Evolutionary conservation across 1,139 yeast species (phyloP).

Genomic region (Yamadazyma conglobata): DNA sequence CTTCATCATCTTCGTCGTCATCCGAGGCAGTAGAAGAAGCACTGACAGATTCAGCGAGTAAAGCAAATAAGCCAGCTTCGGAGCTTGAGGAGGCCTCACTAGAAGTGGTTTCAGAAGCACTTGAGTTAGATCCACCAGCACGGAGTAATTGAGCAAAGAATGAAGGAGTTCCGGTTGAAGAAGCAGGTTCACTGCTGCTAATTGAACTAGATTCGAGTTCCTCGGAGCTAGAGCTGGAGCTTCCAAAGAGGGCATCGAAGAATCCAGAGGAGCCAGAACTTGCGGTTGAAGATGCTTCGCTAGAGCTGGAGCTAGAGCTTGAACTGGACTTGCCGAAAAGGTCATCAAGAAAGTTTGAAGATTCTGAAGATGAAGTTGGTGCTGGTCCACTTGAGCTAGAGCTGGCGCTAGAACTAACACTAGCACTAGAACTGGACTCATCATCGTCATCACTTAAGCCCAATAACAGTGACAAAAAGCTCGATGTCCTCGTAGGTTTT

Average conservation of each 20-base stretch:
- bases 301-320: constrained; percentile 1
- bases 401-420: constrained; percentile 2
- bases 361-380: background rate
- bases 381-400: constrained; percentile 1
- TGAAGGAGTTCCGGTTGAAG: constrained; percentile 4
- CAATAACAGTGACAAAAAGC: constrained; percentile 1
- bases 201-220: too few relatives aligned
- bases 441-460: too few relatives aligned
- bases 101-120: constrained; percentile 1
- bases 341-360: too few relatives aligned
- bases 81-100: constrained; percentile 2
- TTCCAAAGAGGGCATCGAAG: constrained; percentile 2
- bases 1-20: constrained; percentile 16
- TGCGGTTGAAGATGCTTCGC: background rate
- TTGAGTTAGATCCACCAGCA: constrained; percentile 6
- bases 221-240: constrained; percentile 2
- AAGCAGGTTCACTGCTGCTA: constrained; percentile 5
- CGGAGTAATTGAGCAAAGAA: constrained; percentile 2
- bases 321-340: constrained; percentile 1
- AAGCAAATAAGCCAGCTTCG: constrained; percentile 3
- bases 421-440: constrained; percentile 1
- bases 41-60: constrained; percentile 2
- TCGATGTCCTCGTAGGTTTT: background rate
- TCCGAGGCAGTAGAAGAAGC: background rate
- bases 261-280: constrained; percentile 2